A percentile compares a stretch with the other conserved stretches of the same genome.
Evolutionary conservation across 1,139 yeast genomes (phyloP).

Genomic region (Pichia sp.): DNA sequence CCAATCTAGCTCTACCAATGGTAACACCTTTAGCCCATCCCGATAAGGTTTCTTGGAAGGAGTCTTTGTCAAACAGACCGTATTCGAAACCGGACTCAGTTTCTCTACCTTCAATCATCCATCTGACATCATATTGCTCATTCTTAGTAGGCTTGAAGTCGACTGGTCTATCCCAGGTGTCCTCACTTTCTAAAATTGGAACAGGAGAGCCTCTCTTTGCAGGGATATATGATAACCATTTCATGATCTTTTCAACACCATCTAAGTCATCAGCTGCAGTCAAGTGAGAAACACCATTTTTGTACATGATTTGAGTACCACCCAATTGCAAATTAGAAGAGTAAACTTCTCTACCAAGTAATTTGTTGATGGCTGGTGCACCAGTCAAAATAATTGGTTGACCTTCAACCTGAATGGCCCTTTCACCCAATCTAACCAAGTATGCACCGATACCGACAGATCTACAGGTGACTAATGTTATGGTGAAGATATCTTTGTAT

Average conservation of each 20-base stretch:
- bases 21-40: constrained; percentile 99
- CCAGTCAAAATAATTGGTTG: constrained; percentile 98
- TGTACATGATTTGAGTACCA: constrained; percentile 98
- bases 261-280: constrained; percentile 95
- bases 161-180: constrained; percentile 90
- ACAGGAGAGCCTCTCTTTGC: constrained; percentile 87
- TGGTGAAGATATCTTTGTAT: constrained; percentile 93
- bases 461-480: constrained; percentile 94
- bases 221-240: constrained; percentile 94
- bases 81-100: constrained; percentile 67
- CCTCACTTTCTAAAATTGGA: constrained; percentile 79
- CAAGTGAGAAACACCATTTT: constrained; percentile 94
- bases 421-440: constrained; percentile 94
- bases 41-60: constrained; percentile 94
- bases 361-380: constrained; percentile 97
- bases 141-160: constrained; percentile 71
- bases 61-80: constrained; percentile 86
- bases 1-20: constrained; percentile 96
- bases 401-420: constrained; percentile 98
- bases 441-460: constrained; percentile 99
- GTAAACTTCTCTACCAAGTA: constrained; percentile 94
- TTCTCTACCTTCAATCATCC: constrained; percentile 86
- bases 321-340: constrained; percentile 95
- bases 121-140: constrained; percentile 85
- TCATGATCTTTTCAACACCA: constrained; percentile 90